Base-by-base conservation (phyloP, 495 filamentous ascomycete species). In the Chaetomium fimeti region DNA sequence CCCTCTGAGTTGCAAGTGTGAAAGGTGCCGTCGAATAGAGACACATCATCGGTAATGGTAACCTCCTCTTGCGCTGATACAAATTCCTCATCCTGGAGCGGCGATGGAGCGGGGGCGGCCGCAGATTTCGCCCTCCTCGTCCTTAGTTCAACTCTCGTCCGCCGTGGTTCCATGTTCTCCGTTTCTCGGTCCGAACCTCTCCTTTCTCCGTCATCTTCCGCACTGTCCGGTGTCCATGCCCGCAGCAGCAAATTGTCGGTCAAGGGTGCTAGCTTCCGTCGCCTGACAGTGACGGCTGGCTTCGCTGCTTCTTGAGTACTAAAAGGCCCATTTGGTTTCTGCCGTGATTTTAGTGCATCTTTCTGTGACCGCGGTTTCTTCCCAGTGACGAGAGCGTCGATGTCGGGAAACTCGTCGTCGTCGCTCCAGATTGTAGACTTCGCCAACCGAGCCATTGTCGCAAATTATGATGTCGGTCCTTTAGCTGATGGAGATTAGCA, bases 361-460 rank as follows among this genome's bases (percentile, higher is more conserved):
- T 29, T 13, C 25, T 43, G n/a, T 3, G 45, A n/a, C 16, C 52
- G 47, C 29, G 27, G 9, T 27, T 68, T 60, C 38, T 54, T 63
- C 8, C 32, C 38, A 2, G 24, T 48, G 2, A 25, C 59, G 8
- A 71, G 57, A 25, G 29, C 38, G 18, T n/a, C 59, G 43, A 70
- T 38, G 29, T 68, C 67, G 42, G 71, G 71, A 78, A 83, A 66
- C 77, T 83, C 69, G 68, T 69, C 63, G 67, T 53, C 58, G 49
- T 69, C 62, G 64, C 45, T 63, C 61, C 58, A 36, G 22, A 45
- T 28, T 5, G 52, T 7, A 5, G 59, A 53, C 25, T 54, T 48
- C 18, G 68, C 61, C 47, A 61, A 25, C 29, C 61, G 54, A 8
- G 62, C 58, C 69, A 66, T 68, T 12, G 9, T 62, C 3, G 42